A percentile compares a stretch with the other conserved stretches of the same genome.
These are phyloP conservation scores for Plantago ovata DNA, from an alignment of 257 asterid genomes.

Conservation along the genomic window DNA sequence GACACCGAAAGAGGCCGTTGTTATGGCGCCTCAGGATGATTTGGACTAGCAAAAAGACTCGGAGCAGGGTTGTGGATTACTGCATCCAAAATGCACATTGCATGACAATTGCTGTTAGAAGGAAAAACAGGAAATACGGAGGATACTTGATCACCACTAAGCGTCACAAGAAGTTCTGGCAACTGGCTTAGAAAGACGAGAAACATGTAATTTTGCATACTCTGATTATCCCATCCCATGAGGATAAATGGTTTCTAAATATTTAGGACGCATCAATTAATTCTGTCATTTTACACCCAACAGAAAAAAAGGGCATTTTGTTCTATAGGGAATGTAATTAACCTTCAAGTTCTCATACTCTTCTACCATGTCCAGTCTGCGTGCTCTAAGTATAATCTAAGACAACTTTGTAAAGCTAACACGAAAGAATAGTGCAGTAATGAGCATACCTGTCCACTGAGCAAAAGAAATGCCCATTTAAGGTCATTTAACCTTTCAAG, in stretches of 20 bases:
- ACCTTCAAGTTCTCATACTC: constrained; percentile 7
- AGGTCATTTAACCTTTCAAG: background rate
- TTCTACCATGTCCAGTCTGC: background rate
- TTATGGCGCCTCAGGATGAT: constrained; percentile 55
- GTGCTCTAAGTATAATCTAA: too few relatives aligned
- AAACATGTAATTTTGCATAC: constrained; percentile 2
- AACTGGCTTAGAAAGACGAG: constrained; percentile 52
- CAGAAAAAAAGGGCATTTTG: too few relatives aligned
- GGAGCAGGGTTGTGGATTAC: constrained; percentile 51
- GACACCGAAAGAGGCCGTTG: constrained; percentile 55
- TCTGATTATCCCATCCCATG: background rate
- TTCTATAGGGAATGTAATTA: background rate
- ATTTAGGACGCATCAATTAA: constrained; percentile 6
- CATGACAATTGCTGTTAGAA: constrained; percentile 88
- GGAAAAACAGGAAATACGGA: constrained; percentile 63
- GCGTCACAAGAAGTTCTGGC: constrained; percentile 94
- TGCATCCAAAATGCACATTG: constrained; percentile 80
- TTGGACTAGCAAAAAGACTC: constrained; percentile 38
- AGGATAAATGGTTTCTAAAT: constrained; percentile 24
- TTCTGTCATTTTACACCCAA: background rate
- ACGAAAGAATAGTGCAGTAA: too few relatives aligned
- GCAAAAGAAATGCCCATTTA: background rate
- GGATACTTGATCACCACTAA: constrained; percentile 90
- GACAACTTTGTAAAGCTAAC: too few relatives aligned
- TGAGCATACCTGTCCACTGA: too few relatives aligned